These are phyloP conservation scores for Batkoa obscura DNA, from an alignment of 371 early-diverging fungal species.

Conservation along the genomic window DNA sequence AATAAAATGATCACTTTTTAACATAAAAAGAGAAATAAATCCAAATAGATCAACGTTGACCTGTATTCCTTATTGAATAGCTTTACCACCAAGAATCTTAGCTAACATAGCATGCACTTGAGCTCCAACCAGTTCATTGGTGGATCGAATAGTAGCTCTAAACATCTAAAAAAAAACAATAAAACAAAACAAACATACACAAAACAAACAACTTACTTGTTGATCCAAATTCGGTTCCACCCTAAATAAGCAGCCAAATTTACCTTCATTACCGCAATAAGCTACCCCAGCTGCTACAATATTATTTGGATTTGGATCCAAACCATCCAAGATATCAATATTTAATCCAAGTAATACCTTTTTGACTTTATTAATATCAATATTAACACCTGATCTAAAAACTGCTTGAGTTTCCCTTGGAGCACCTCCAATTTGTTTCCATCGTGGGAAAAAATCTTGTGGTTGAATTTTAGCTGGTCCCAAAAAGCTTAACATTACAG, in stretches of 20 bases:
- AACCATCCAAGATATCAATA: conserved; percentile 49
- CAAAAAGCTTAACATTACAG: conserved; percentile 66
- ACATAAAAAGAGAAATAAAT: background rate
- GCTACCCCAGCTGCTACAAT: conserved; percentile 77
- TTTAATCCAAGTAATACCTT: conserved; percentile 37
- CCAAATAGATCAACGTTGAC: background rate
- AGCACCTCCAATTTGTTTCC: conserved; percentile 85
- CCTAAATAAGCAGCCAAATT: conserved; percentile 78
- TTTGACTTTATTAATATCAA: conserved; percentile 23
- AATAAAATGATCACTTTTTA: too few relatives aligned
- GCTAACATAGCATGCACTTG: background rate
- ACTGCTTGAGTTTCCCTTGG: conserved; percentile 58
- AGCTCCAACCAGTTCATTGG: conserved; percentile 26
- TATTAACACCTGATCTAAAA: conserved; percentile 34
- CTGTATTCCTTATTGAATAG: background rate
- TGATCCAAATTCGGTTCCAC: conserved; percentile 76
- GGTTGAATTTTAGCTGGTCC: conserved; percentile 60
- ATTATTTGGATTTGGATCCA: conserved; percentile 79
- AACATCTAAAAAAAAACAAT: conserved; percentile 46
- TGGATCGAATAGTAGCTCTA: conserved; percentile 74
- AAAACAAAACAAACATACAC: background rate
- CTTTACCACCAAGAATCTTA: background rate
- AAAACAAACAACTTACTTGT: conserved; percentile 34
- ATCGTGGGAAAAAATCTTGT: conserved; percentile 75
- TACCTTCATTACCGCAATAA: conserved; percentile 48